Base-by-base conservation (phyloP, 1,284 basidiomycete genomes). In the Amylostereum chailletii region DNA sequence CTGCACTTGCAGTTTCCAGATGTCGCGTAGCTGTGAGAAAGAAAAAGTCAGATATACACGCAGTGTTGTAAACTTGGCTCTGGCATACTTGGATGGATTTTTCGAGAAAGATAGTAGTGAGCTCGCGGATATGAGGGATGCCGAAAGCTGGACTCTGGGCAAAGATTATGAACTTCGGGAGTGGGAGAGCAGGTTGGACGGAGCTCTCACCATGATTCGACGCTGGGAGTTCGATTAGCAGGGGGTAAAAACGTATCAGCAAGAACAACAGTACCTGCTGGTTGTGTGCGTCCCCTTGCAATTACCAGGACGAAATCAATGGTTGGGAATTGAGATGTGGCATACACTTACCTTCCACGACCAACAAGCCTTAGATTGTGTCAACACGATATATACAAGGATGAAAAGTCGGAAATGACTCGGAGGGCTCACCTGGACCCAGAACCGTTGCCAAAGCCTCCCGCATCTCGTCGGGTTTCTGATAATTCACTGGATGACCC, bases 101-200 rank as follows among this genome's bases (percentile, higher is more conserved):
- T 6, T 63, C 56, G 19, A 63, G 36, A 48, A 69, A 68, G 34
- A 68, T 62, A 1, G 46, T 51, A 1, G 63, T 66, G 8, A 66
- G 51, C 47, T 65, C 61, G 26, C 63, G 58, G 3, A 68, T 52
- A 46, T 66, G 62, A 4, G 58, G 54, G 4, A 56, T 55, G 4
- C 63, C 62, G 46, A 69, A 69, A 1, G 65, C 63, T 0, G 66
- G 66, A 52, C 61, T 67, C 59, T 60, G 52, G 42, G 30, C 7
- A 31, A 30, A 11, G 3, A 39, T 46, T 41, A 30, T 10, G 6
- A 7, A 43, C 11, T n/a, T 42, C 34, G n/a, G 33, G 5, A 5
- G 11, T 27, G 10, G 7, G 7, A 11, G 9, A 11, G 33, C n/a
- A 9, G 30, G 10, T 11, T 9, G 34, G n/a, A 30, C 31, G 34